Base-by-base conservation (phyloP, 2,329 filamentous ascomycete genomes). In the Ceratocystis alfenasii region DNA sequence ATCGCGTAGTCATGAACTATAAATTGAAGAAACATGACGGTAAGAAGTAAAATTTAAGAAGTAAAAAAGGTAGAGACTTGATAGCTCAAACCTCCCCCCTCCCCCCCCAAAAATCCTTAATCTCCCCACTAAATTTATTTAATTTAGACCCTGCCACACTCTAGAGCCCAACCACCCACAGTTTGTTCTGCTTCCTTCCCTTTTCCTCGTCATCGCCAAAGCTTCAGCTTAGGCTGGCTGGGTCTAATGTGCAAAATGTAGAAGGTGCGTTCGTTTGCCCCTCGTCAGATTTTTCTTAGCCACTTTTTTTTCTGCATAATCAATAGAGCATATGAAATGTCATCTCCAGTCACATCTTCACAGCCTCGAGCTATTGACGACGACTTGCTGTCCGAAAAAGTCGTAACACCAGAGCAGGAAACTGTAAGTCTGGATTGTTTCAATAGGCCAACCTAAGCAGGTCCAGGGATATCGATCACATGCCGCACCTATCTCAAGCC, bases 361-460 rank as follows among this genome's bases (percentile, higher is more conserved):
- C 44, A 48, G 25, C 41, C 36, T 17, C 25, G 33, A 45, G 4
- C 61, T 48, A 7, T 33, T 62, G 67, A 20, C 55, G 62, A 75
- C 20, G 72, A 74, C 1, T 72, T 74, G n/a, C 70, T 71, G 64
- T 62, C 72, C 28, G 70, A 70, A 69, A 74, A 72, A 60, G 76
- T 71, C 66, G 82, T 84, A 70, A 73, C 81, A 0, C 78, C 81
- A 1, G 80, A 84, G 66, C 80, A 85, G 72, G 83, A 85, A 76
- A 78, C 78, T 70, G 82, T 80, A 77, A 72, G 79, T 74, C 45
- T 1, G 30, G 36, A 6, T 69, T 41, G 20, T 12, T 48, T 22
- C 46, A 28, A 10, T 20, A 48, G 17, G 5, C 45, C 45, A 48
- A n/a, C 48, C 22, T 15, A 53, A 15, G 7, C 48, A 53, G 22